phyloP scores from a whole-genome alignment of 2,329 filamentous ascomycete species.

The Colletotrichum truncatum region DNA sequence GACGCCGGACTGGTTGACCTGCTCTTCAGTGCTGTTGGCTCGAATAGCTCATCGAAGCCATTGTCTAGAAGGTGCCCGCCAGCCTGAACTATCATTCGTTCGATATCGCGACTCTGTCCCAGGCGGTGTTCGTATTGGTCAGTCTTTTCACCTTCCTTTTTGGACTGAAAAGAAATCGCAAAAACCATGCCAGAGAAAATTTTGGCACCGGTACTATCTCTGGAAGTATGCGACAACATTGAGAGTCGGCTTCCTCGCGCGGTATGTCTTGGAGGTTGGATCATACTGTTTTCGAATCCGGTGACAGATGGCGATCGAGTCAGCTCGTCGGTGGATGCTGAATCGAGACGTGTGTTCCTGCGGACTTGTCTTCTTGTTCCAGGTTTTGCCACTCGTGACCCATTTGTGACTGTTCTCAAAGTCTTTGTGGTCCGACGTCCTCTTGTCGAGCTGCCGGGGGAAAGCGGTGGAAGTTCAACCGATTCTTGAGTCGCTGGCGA shows the following conservation, averaged over 20 bases:
- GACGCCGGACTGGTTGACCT: slow-evolving; percentile 39
- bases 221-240: slow-evolving; percentile 16
- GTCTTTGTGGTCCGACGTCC: slow-evolving; percentile 7
- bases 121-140: slow-evolving; percentile 54
- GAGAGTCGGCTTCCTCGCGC: slow-evolving; percentile 25
- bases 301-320: slow-evolving; percentile 48
- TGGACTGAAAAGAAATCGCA: slow-evolving; percentile 76
- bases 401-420: background rate
- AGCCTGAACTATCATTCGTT: slow-evolving; percentile 70
- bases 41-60: slow-evolving; percentile 86
- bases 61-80: slow-evolving; percentile 77
- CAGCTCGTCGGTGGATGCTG: slow-evolving; percentile 59
- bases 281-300: slow-evolving; percentile 48
- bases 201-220: slow-evolving; percentile 12
- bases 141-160: slow-evolving; percentile 58
- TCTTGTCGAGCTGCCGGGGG: slow-evolving; percentile 8
- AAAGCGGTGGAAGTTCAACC: slow-evolving; percentile 16
- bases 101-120: slow-evolving; percentile 57
- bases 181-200: slow-evolving; percentile 88
- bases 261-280: slow-evolving; percentile 36
- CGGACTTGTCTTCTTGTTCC: slow-evolving; percentile 28
- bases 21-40: slow-evolving; percentile 49
- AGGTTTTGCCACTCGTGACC: slow-evolving; percentile 22
- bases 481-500: slow-evolving; percentile 47
- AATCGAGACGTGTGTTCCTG: slow-evolving; percentile 41